Percentiles rank a stretch among this genome's conserved stretches.
These are phyloP conservation scores for Pythium monospermum DNA, from an alignment of 352 stramenopile genomes.

Conservation along the genomic window DNA sequence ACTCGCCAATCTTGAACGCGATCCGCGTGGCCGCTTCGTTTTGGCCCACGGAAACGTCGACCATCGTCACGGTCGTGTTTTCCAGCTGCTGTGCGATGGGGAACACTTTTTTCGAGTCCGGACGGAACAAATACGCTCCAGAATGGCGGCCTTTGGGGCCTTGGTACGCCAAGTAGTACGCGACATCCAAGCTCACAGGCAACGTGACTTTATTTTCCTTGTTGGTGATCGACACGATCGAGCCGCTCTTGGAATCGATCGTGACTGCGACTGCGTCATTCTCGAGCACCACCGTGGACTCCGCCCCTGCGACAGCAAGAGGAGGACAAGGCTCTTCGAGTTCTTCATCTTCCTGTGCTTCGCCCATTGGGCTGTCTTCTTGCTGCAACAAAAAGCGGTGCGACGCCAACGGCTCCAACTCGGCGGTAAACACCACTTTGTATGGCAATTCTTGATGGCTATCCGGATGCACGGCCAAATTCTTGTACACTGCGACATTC, in stretches of 20 bases:
- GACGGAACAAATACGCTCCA: slow-evolving; percentile 96
- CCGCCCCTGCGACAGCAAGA: no score
- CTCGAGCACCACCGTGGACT: slow-evolving; percentile 36
- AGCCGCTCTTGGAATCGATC: slow-evolving; percentile 49
- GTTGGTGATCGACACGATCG: slow-evolving; percentile 58
- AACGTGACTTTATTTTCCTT: slow-evolving; percentile 68
- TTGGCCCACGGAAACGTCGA: slow-evolving; percentile 40
- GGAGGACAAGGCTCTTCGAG: no score
- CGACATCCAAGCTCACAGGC: slow-evolving; percentile 37
- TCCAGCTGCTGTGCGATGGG: slow-evolving; percentile 22
- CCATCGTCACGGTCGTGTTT: slow-evolving; percentile 26
- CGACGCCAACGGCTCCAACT: slow-evolving; percentile 49
- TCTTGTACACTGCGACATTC: slow-evolving; percentile 42
- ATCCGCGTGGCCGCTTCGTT: slow-evolving; percentile 33
- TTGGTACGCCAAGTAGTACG: slow-evolving; percentile 69
- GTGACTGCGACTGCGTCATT: slow-evolving; percentile 53
- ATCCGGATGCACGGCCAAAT: slow-evolving; percentile 46
- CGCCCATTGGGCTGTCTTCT: slow-evolving; percentile 20
- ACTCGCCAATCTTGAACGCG: slow-evolving; percentile 77
- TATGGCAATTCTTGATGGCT: slow-evolving; percentile 49
- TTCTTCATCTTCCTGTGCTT: neutral
- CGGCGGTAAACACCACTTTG: slow-evolving; percentile 58
- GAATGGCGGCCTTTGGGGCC: slow-evolving; percentile 67
- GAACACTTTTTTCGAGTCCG: slow-evolving; percentile 71
- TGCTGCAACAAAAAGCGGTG: slow-evolving; percentile 53